Evolutionary conservation across 345 rosid species (phyloP), one percentile per base, ranked within the genome.

Genomic region (Citrus trifoliata): DNA sequence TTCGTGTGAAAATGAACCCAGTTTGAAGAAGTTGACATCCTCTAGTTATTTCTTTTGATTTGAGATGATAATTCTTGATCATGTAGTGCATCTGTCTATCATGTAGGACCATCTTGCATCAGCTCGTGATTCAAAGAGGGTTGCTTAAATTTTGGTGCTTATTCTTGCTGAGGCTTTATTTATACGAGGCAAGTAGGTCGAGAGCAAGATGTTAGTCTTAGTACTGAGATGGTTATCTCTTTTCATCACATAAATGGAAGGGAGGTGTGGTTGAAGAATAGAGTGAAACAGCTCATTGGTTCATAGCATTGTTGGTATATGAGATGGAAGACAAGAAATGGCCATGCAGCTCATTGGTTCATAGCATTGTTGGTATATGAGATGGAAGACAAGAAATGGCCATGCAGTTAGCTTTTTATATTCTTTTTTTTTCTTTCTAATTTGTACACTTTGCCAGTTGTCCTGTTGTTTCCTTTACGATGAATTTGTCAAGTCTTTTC

Each of bases 51-150:
- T 67, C 37, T 67, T 67, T 51, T 25, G 42, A 62, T 35, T 7
- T 65, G 42, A 37, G 21, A 40, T 74, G 33, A 46, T 75, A 53
- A 22, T 59, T 61, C 25, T 16, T 69, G 16, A 61, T 69, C 24
- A 56, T 51, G 62, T 68, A 51, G 64, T 70, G 67, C 69, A 60
- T 75, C 42, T 79, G 51, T 75, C 77, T 62, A 48, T 82, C 55
- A 59, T 88, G 87, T 75, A 94, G 98, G 97, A 94, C 78, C 98
- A 93, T 87, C 73, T 94, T 73, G 89, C 96, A 35, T 86, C 97
- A 72, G 83, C 92, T 76, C 95, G 96, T 27, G 97, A 90, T 85
- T 87, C 91, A 40, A 94, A 84, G 87, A 93, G 91, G 79, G 91
- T 85, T 72, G 77, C 78, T 58, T 82, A 81, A 83, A 76, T 78